Evolutionary conservation across 257 asterid species (phyloP).

Genomic region (Gentiana macrophylla): DNA sequence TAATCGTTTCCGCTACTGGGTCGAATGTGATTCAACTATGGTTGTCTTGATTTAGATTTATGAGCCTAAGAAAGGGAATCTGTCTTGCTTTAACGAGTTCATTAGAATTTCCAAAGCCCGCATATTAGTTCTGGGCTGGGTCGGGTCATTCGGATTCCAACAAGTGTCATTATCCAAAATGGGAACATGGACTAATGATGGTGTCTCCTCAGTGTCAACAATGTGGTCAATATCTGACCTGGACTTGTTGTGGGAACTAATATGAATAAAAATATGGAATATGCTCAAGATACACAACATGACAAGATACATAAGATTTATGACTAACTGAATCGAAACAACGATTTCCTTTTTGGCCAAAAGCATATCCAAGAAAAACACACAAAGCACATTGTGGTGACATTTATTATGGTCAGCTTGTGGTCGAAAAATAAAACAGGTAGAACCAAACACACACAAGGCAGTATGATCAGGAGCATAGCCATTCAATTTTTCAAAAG

Average conservation of each 20-base stretch:
- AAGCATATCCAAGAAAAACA: slow-evolving; percentile 1
- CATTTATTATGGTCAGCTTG: slow-evolving; percentile 1
- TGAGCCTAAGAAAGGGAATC: too few relatives aligned
- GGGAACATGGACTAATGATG: too few relatives aligned
- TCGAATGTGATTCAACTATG: too few relatives aligned
- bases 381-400: background rate
- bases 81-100: too few relatives aligned
- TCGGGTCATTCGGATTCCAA: too few relatives aligned
- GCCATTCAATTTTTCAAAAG: background rate
- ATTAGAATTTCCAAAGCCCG: too few relatives aligned
- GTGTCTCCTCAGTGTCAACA: too few relatives aligned
- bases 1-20: too few relatives aligned
- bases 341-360: background rate
- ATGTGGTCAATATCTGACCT: too few relatives aligned
- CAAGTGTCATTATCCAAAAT: too few relatives aligned
- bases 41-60: too few relatives aligned
- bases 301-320: background rate
- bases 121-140: too few relatives aligned
- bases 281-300: background rate
- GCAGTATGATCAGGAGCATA: background rate
- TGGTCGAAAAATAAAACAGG: slow-evolving; percentile 1
- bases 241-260: background rate
- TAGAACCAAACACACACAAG: background rate
- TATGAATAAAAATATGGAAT: background rate
- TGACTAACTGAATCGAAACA: background rate